Evolutionary conservation across 192 early-diverging fungal species (phyloP), one percentile per base, ranked within the genome.

Genomic region (Obelidium mucronatum): DNA sequence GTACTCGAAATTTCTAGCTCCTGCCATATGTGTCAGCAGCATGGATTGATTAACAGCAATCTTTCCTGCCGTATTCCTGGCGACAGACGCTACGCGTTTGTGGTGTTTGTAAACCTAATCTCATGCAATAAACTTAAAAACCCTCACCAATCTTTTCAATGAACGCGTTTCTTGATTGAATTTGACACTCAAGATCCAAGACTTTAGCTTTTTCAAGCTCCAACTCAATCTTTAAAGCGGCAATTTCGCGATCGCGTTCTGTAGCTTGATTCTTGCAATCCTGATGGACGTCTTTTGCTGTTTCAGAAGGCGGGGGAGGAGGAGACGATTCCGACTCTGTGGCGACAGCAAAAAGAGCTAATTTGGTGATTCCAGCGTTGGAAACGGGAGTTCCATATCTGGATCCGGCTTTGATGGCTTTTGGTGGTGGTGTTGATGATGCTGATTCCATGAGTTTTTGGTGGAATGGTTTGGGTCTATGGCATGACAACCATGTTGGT

Each of bases 391-490:
- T 30, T 11, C 24, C 42, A 42, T 33, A 68, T 48, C 37, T 64
- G 5, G 62, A 35, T 34, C 13, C 55, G 1, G 13, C 24, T 31
- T 58, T 58, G 66, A 40, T 56, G 19, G 67, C 6, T n/a, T n/a
- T n/a, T n/a, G n/a, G n/a, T n/a, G n/a, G n/a, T n/a, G n/a, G n/a
- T n/a, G n/a, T n/a, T n/a, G n/a, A n/a, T n/a, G n/a, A n/a, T n/a
- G n/a, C n/a, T n/a, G n/a, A n/a, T n/a, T n/a, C n/a, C 33, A 31
- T 2, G 28, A 72, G 53, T 35, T 72, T 72, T 59, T 72, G 69
- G 8, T 72, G 69, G 34, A 72, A 72, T 17, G 69, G 54, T 37
- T 72, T 72, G 5, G 69, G 54, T n/a, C n/a, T n/a, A n/a, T n/a
- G n/a, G n/a, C n/a, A n/a, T n/a, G n/a, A n/a, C n/a, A n/a, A n/a